Evolutionary conservation across 768 basidiomycete genomes (phyloP).

Genomic region (Pleurotus sapidus): DNA sequence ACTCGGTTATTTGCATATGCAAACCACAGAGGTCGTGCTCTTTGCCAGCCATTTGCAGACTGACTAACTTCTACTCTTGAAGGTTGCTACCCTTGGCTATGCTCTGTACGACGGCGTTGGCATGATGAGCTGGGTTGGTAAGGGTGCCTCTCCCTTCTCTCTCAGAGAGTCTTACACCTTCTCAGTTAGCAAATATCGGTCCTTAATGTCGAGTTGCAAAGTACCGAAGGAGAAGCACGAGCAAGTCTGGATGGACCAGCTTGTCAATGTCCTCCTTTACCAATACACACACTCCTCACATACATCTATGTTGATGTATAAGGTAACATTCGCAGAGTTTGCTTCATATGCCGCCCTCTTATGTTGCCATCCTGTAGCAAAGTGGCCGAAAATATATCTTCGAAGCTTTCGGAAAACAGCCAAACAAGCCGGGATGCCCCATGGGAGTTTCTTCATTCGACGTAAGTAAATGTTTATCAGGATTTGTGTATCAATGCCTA

Average conservation of each 20-base stretch:
- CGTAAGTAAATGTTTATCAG: background rate
- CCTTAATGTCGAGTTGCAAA: background rate
- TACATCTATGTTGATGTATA: constrained; percentile 6
- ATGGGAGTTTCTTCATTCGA: constrained; percentile 6
- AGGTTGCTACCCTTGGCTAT: constrained; percentile 2
- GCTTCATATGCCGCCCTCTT: background rate
- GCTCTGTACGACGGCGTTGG: constrained; percentile 1
- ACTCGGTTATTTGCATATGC: constrained; percentile 1
- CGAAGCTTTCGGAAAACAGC: background rate
- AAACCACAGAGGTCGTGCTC: background rate
- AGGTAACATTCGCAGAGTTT: background rate
- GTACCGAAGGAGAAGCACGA: background rate
- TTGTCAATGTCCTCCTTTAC: constrained; percentile 4
- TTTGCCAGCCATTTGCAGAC: background rate
- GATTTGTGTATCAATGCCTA: background rate
- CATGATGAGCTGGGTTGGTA: constrained; percentile 3
- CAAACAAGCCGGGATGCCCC: background rate
- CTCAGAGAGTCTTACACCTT: background rate
- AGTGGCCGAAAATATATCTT: constrained; percentile 1
- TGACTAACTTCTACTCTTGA: background rate
- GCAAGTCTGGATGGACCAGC: constrained; percentile 5
- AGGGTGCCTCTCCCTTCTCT: background rate
- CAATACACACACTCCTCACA: constrained; percentile 4
- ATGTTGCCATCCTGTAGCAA: background rate
- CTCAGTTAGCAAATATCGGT: constrained; percentile 2